Conservation (phyloP, 768 basidiomycete genomes). For the Boletus vinaceobasis region DNA sequence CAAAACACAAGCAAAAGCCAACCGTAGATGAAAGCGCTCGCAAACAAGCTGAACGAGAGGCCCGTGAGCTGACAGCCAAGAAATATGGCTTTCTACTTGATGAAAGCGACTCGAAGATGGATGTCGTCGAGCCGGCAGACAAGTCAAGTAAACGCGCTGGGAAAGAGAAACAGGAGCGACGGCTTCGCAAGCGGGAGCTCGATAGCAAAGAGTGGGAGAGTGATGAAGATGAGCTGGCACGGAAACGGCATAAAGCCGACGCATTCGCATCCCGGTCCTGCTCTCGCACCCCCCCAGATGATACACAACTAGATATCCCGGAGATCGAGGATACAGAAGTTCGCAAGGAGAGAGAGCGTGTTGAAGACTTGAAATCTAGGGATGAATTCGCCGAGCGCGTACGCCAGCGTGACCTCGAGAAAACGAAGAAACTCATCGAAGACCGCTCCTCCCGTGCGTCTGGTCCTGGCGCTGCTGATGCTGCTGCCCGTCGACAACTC, state of each 20-base stretch:
- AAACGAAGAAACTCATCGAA: conserved; percentile 86
- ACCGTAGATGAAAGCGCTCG: conserved; percentile 42
- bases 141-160: conserved; percentile 24
- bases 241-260: conserved; percentile 61
- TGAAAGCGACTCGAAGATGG: conserved; percentile 61
- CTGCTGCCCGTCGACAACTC: conserved; percentile 72
- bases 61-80: conserved; percentile 63
- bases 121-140: conserved; percentile 37
- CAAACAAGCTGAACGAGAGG: conserved; percentile 72
- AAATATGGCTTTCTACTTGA: conserved; percentile 84
- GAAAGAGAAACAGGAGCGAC: conserved; percentile 58
- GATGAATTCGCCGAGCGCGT: conserved; percentile 94
- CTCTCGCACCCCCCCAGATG: conserved; percentile 27
- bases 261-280: conserved; percentile 25
- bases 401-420: conserved; percentile 74
- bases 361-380: conserved; percentile 78
- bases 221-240: conserved; percentile 76
- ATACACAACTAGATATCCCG: conserved; percentile 41
- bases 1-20: conserved; percentile 59
- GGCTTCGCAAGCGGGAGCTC: conserved; percentile 76
- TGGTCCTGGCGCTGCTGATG: conserved; percentile 73
- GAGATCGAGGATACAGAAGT: conserved; percentile 79
- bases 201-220: conserved; percentile 87
- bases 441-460: conserved; percentile 80
- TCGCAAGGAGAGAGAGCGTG: conserved; percentile 67